Conservation (phyloP, 495 filamentous ascomycete genomes). For the Astrothelium macrocarpum region DNA sequence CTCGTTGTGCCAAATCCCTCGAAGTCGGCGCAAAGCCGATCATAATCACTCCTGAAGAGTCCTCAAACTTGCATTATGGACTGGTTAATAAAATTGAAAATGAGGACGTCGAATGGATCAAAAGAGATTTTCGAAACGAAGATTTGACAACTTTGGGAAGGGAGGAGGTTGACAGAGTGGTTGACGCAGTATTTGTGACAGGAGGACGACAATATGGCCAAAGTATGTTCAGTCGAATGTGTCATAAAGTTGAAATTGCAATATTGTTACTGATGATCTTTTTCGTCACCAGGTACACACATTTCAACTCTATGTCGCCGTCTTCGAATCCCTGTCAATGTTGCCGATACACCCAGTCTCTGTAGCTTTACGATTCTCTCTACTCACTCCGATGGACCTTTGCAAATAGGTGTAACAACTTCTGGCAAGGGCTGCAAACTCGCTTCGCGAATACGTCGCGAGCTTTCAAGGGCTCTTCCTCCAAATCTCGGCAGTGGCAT, state of each 20-base stretch:
- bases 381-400: conserved; percentile 77
- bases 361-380: conserved; percentile 87
- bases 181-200: conserved; percentile 91
- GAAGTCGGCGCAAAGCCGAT: conserved; percentile 80
- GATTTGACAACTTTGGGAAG: conserved; percentile 70
- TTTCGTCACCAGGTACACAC: conserved; percentile 41
- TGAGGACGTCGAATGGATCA: conserved; percentile 61
- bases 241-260: too few relatives aligned
- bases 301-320: conserved; percentile 68
- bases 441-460: conserved; percentile 77
- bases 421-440: conserved; percentile 94
- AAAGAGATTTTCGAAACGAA: conserved; percentile 57
- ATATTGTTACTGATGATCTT: too few relatives aligned
- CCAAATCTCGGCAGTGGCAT: conserved; percentile 74
- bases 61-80: conserved; percentile 57
- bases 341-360: conserved; percentile 76
- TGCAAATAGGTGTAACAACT: conserved; percentile 93
- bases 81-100: conserved; percentile 63
- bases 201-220: conserved; percentile 43
- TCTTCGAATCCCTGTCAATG: conserved; percentile 84
- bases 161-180: conserved; percentile 64
- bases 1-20: conserved; percentile 69
- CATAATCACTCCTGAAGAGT: conserved; percentile 63
- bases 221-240: conserved; percentile 31
- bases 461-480: conserved; percentile 73